A percentile compares a stretch with the other conserved stretches of the same genome.
These are phyloP conservation scores for Chytriomyces hyalinus DNA, from an alignment of 192 early-diverging fungal species.

Conservation along the genomic window DNA sequence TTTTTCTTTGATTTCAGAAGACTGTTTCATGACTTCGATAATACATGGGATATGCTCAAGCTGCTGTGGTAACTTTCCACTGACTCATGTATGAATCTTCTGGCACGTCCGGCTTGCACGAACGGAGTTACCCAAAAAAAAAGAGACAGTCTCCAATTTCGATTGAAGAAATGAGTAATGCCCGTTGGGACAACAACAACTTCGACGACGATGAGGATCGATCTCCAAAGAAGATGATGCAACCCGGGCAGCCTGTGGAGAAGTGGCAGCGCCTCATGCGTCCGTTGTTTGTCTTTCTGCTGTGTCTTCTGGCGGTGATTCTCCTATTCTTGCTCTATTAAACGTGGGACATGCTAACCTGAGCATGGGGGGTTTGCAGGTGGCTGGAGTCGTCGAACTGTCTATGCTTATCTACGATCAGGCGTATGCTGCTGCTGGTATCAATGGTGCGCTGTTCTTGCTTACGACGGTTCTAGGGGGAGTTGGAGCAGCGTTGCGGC, in stretches of 20 bases:
- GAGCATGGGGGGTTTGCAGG: background rate
- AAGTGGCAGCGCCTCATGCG: background rate
- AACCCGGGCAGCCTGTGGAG: background rate
- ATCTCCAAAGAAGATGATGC: too few species aligned
- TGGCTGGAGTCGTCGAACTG: background rate
- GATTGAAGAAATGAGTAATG: background rate
- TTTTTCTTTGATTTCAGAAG: too few species aligned
- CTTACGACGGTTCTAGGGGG: background rate
- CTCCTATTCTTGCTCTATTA: background rate
- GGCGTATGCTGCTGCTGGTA: slow-evolving; percentile 8
- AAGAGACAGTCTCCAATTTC: background rate
- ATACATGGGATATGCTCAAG: too few species aligned
- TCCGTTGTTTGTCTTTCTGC: background rate
- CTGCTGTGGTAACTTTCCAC: too few species aligned
- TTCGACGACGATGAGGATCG: background rate
- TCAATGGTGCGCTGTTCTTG: slow-evolving; percentile 3
- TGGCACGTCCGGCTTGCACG: background rate
- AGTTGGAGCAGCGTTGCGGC: background rate
- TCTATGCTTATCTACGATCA: slow-evolving; percentile 18
- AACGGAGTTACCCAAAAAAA: background rate
- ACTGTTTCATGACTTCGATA: too few species aligned
- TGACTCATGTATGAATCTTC: background rate
- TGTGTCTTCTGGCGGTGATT: background rate
- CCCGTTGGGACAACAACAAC: background rate
- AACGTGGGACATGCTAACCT: background rate